Conservation (phyloP, 306 rosid genomes). For the Sicyos baderoa region DNA sequence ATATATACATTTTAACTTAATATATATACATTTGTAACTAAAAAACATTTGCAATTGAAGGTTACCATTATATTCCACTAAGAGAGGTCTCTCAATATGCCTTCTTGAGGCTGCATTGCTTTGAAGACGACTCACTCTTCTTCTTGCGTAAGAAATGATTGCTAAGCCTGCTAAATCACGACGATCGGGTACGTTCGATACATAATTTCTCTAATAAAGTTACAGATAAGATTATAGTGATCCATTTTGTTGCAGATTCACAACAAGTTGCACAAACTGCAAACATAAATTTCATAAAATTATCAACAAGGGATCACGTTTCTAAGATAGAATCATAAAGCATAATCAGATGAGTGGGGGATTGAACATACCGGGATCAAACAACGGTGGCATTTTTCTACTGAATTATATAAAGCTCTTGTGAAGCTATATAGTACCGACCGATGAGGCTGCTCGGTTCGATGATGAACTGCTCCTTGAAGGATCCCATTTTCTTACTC, state of each 20-base stretch:
- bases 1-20: not conserved
- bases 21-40: too few species aligned
- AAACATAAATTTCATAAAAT: too few species aligned
- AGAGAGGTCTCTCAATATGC: constrained; percentile 7
- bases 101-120: not conserved
- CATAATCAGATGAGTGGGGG: not conserved
- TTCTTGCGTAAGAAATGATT: not conserved
- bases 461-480: constrained; percentile 73
- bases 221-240: not conserved
- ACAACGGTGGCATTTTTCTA: constrained; percentile 18
- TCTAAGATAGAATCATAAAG: too few species aligned
- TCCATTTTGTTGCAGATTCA: too few species aligned
- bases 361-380: constrained; percentile 6
- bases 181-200: not conserved
- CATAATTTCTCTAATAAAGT: not conserved
- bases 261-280: too few species aligned
- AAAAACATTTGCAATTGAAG: not conserved
- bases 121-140: not conserved
- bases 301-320: too few species aligned
- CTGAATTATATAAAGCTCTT: constrained; percentile 73
- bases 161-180: not conserved
- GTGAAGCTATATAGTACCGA: constrained; percentile 59
- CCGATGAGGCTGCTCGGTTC: constrained; percentile 71
- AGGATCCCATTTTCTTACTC: constrained; percentile 76
- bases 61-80: not conserved